Evolutionary conservation across 2,329 filamentous ascomycete species (phyloP).

Genomic region (Aureobasidium sp.): DNA sequence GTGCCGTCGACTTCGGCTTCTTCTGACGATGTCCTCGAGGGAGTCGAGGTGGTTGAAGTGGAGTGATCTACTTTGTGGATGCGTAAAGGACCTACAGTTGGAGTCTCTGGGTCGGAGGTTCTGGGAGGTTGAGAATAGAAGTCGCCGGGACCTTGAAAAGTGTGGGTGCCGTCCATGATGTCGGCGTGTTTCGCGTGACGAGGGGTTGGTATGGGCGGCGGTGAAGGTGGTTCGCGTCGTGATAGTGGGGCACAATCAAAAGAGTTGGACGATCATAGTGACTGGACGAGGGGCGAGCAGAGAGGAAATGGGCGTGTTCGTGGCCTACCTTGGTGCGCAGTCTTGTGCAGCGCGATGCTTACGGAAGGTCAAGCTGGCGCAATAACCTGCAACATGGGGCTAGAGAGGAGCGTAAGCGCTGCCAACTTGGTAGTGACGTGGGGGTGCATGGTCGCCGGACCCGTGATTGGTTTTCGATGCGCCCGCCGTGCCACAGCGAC

Average conservation of each 20-base stretch:
- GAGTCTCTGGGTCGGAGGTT: conserved; percentile 50
- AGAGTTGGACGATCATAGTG: conserved; percentile 1
- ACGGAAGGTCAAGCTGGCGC: neutral
- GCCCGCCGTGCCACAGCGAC: conserved; percentile 1
- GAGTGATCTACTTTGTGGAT: conserved; percentile 67
- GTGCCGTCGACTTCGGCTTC: conserved; percentile 61
- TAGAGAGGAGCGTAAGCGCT: conserved; percentile 13
- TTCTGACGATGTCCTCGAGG: conserved; percentile 47
- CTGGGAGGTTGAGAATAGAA: conserved; percentile 58
- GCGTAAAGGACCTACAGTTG: conserved; percentile 67
- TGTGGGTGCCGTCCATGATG: conserved; percentile 4
- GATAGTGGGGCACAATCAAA: conserved; percentile 3
- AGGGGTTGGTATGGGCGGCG: conserved; percentile 4
- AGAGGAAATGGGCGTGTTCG: neutral
- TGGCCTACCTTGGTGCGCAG: neutral
- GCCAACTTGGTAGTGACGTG: conserved; percentile 11
- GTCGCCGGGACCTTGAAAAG: conserved; percentile 51
- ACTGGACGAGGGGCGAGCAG: neutral
- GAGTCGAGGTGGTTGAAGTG: conserved; percentile 32
- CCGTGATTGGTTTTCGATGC: neutral
- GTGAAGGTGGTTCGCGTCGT: conserved; percentile 2
- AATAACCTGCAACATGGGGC: neutral
- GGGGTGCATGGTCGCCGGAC: neutral
- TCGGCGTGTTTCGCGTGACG: neutral
- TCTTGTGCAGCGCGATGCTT: neutral